Conservation (phyloP, 108 stramenopile genomes). For the Schizochytrium sp. region DNA sequence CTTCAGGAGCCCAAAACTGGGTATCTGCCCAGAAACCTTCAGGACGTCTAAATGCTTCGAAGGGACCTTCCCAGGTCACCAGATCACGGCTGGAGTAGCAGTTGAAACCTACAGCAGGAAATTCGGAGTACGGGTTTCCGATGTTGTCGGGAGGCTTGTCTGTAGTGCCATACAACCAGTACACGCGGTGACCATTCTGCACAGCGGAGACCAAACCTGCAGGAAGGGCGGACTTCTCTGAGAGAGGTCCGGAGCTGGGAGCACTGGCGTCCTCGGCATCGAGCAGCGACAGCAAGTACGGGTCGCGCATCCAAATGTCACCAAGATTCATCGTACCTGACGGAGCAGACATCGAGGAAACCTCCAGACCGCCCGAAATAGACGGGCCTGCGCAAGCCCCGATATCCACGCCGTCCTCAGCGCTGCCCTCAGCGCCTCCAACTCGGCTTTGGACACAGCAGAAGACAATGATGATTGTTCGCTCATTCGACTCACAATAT, state of each 20-base stretch:
- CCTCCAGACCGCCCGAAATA: no score
- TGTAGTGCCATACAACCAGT: conserved; percentile 52
- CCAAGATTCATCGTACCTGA: not conserved
- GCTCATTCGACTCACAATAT: no score
- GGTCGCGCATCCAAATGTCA: conserved; percentile 52
- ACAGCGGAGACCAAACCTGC: not conserved
- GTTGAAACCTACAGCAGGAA: conserved; percentile 52
- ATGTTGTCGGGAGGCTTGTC: conserved; percentile 23
- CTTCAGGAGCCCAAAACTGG: conserved; percentile 42
- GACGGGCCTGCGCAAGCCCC: no score
- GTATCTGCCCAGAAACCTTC: conserved; percentile 26
- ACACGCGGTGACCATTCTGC: not conserved
- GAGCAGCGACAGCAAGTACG: conserved; percentile 12
- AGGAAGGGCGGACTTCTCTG: not conserved
- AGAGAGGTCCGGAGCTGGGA: not conserved
- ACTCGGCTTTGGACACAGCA: no score
- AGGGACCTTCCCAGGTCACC: conserved; percentile 31
- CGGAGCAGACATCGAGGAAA: no score
- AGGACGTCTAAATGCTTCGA: not conserved
- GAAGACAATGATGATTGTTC: no score
- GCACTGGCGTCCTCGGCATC: conserved; percentile 21
- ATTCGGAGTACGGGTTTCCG: conserved; percentile 50
- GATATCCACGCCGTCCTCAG: no score
- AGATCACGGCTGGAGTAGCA: conserved; percentile 39
- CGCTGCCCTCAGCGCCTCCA: no score